These are phyloP conservation scores for Acrodontium crateriforme DNA, from an alignment of 2,329 filamentous ascomycete genomes.

Conservation along the genomic window DNA sequence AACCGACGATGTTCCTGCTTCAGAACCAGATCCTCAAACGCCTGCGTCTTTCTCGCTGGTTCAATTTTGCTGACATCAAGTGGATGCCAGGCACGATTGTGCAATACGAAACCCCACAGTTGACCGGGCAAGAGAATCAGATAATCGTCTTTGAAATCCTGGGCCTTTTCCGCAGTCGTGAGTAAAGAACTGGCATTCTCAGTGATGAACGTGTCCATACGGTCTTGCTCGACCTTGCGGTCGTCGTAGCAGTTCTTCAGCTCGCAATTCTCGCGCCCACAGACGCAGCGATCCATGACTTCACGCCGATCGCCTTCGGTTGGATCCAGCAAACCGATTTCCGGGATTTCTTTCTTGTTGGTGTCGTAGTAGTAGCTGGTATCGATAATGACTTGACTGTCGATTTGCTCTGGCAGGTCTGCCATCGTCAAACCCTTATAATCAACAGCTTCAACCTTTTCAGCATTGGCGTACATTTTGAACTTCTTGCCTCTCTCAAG, in stretches of 20 bases:
- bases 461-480: no score
- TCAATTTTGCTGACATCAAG: no score
- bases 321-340: background rate
- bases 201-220: background rate
- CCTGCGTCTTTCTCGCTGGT: background rate
- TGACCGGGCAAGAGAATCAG: constrained; percentile 1
- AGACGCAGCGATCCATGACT: background rate
- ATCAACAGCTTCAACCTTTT: no score
- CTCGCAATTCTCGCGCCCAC: no score
- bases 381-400: constrained; percentile 2
- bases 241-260: no score
- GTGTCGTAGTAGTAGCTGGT: no score
- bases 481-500: background rate
- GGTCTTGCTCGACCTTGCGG: background rate
- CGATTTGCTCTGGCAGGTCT: constrained; percentile 1
- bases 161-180: no score
- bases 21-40: constrained; percentile 1
- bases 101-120: constrained; percentile 1
- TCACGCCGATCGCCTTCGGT: background rate
- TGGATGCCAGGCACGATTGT: constrained; percentile 1
- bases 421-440: background rate
- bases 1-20: background rate
- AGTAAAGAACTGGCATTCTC: background rate
- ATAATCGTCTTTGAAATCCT: background rate
- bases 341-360: no score